These are phyloP conservation scores for Nicotiana attenuata DNA, from an alignment of 257 asterid genomes.

Conservation along the genomic window DNA sequence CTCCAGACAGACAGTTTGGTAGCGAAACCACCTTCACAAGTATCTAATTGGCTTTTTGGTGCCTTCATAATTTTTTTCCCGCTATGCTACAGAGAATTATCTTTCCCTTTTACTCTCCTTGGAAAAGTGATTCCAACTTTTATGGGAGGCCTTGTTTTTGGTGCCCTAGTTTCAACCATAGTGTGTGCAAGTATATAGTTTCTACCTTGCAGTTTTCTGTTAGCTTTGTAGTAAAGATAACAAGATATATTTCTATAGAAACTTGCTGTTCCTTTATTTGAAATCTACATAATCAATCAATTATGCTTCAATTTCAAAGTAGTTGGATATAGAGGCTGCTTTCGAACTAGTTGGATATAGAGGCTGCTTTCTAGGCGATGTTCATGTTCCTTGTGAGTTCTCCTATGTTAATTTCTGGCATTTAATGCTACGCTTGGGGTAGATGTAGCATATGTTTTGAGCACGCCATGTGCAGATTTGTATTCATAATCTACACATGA, in stretches of 20 bases:
- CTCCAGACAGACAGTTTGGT: neutral
- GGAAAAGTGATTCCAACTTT: neutral
- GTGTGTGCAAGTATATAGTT: neutral
- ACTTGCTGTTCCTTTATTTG: neutral
- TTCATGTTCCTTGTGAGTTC: neutral
- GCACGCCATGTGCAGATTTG: too few species aligned
- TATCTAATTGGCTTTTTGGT: neutral
- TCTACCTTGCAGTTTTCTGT: neutral
- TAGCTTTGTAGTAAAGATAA: neutral
- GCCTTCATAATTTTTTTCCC: neutral
- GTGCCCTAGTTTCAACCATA: neutral
- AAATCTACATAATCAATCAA: neutral
- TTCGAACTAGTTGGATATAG: too few species aligned
- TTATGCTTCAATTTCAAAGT: neutral
- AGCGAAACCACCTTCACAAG: neutral
- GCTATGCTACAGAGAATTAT: neutral
- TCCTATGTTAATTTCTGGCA: neutral
- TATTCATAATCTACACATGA: too few species aligned
- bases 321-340: too few species aligned
- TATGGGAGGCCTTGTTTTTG: neutral
- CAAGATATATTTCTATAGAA: neutral
- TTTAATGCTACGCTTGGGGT: too few species aligned
- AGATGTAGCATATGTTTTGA: too few species aligned
- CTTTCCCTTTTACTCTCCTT: neutral
- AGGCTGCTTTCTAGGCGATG: too few species aligned